Evolutionary conservation across 2,329 filamentous ascomycete species (phyloP).

Genomic region (Orbilia javanica): DNA sequence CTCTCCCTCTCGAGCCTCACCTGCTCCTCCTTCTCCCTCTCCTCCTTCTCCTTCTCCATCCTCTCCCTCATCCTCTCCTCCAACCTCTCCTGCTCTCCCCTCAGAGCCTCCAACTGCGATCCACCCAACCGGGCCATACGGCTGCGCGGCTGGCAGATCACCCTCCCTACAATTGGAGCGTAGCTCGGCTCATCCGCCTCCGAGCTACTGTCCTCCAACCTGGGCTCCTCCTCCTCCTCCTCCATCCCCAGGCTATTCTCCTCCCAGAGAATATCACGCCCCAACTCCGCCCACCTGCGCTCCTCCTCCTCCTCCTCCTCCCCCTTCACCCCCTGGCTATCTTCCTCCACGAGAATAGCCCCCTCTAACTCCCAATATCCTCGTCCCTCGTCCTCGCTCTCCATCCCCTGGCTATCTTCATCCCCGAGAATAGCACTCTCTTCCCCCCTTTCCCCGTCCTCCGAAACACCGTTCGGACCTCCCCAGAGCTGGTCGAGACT

Average conservation of each 20-base stretch:
- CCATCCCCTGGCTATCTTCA: slow-evolving; percentile 11
- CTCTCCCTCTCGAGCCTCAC: not conserved
- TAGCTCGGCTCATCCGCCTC: not conserved
- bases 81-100: slow-evolving; percentile 1
- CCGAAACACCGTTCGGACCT: slow-evolving; percentile 5
- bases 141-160: not conserved
- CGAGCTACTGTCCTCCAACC: too few relatives aligned
- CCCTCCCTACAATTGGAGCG: not conserved
- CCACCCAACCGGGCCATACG: not conserved
- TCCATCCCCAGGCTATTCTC: too few relatives aligned
- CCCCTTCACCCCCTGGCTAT: slow-evolving; percentile 5
- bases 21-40: not conserved
- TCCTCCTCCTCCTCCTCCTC: not conserved
- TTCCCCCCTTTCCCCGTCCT: slow-evolving; percentile 10
- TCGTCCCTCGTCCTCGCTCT: not conserved
- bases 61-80: not conserved
- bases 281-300: too few relatives aligned
- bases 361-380: slow-evolving; percentile 5
- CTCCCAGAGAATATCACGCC: too few relatives aligned
- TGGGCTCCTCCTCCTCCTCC: not conserved
- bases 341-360: slow-evolving; percentile 23
- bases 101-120: not conserved
- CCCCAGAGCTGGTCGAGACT: not conserved
- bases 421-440: slow-evolving; percentile 17
- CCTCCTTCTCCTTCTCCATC: not conserved